Evolutionary conservation across 163 green algal genomes (phyloP), one percentile per base, ranked within the genome.

Genomic region (Chloromonas sp.): DNA sequence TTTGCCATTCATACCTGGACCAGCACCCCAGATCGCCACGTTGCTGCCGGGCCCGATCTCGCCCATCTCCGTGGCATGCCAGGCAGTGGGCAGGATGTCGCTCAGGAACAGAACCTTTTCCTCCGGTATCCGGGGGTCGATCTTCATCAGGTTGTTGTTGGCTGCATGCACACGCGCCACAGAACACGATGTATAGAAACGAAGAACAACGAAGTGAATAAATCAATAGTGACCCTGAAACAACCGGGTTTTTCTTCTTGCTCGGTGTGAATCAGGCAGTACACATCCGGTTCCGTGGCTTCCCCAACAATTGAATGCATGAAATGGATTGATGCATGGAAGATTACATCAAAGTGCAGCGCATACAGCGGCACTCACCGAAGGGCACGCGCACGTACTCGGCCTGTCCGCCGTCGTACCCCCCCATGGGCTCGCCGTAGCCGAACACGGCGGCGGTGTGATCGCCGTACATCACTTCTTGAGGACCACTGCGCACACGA

Each of bases 1-100:
- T 36, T 36, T 36, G 36, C 36, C 36, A 36, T 36, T 15, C 87
- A 76, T 74, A 95, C 91, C 93, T 81, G 94, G 93, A 0, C 92
- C 94, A 60, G 89, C 88, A 1, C 94, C 94, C 94, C 94, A 97
- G 87, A 97, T 95, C 80, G 93, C 94, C 2, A 97, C 92, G 5
- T 71, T 90, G 76, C 90, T 36, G 15, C 89, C 93, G 1, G 90
- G 60, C 0, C 84, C 80, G n/a, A 95, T 91, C 2, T 91, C 84
- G 0, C 90, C 93, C 85, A 95, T 87, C 86, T 95, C 92, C 62
- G 62, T 92, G 58, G 89, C 88, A 66, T 93, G 91, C 91, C 94
- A 97, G 1, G 90, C 94, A 0, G 94, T 97, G 61, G 89, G 84
- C 76, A 97, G 83, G 85, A 97, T 95, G 89, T 97, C 94, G 14